Base-by-base conservation (phyloP, 169 alveolate genomes). In the Amoebophrya sp. region DNA sequence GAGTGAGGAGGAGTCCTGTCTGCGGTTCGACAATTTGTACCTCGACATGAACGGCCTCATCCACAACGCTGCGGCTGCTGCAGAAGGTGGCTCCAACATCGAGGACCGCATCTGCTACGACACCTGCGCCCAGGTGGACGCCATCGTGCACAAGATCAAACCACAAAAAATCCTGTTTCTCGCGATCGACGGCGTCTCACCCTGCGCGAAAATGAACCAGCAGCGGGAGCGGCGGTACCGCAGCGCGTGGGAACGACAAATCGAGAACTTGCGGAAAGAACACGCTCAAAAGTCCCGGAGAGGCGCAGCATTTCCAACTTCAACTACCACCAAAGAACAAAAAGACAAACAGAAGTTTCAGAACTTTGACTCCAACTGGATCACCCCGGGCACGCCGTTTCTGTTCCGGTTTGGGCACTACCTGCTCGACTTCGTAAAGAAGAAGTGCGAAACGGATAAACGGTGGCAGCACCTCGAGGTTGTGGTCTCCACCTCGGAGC, bases 321-420 rank as follows among this genome's bases (percentile, higher is more conserved):
- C 78, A 58, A 16, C 78, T n/a, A n/a, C 29, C 26, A 70, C 88
- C 90, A 45, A n/a, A 70, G 42, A 31, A 26, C 90, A 45, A 90
- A 42, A 45, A 43, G 78, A 4, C 13, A 29, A n/a, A 5, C 69
- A 0, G 91, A 23, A 20, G 88, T 93, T 91, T 42, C 94, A 92
- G 89, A 95, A n/a, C 5, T 91, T 99, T 98, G 99, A 99, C 93
- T 96, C 99, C 91, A 98, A 99, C 94, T 97, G 96, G 89, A 99
- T 99, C 91, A 98, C 99, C 20, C 99, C 99, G 23, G 99, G 99
- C 43, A 98, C 99, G 29, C 98, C 98, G 88, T 98, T 98, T 93
- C 98, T 99, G 99, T 93, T 95, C 90, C 96, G 97, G 89, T 94
- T 96, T 89, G 94, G 96, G 69, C 89, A 88, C 18, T 93, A 92